These are phyloP conservation scores for Hypoxylon sp. DNA, from an alignment of 2,329 filamentous ascomycete genomes.

Conservation along the genomic window DNA sequence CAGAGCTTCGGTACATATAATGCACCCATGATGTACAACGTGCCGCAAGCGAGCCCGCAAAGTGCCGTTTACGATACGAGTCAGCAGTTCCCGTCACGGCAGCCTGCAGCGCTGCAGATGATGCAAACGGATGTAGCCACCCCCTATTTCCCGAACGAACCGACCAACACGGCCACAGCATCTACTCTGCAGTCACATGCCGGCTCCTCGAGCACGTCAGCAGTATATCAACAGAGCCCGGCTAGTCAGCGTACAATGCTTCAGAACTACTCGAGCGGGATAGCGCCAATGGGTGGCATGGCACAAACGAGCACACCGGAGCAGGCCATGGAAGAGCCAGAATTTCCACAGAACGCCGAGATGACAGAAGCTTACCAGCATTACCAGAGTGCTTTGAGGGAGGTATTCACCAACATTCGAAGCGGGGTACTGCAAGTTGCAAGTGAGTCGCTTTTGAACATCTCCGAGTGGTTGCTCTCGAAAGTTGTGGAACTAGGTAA, in stretches of 20 bases:
- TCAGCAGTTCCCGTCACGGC: slow-evolving; percentile 81
- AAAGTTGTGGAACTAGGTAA: slow-evolving; percentile 70
- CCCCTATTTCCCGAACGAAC: slow-evolving; percentile 82
- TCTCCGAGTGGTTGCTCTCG: slow-evolving; percentile 70
- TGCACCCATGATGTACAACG: slow-evolving; percentile 84
- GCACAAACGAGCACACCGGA: slow-evolving; percentile 61
- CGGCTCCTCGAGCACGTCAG: slow-evolving; percentile 64
- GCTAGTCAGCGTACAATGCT: slow-evolving; percentile 69
- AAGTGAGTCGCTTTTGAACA: slow-evolving; percentile 65
- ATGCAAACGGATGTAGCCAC: slow-evolving; percentile 75
- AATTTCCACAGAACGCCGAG: slow-evolving; percentile 67
- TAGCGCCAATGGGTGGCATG: slow-evolving; percentile 65
- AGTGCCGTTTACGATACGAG: slow-evolving; percentile 81
- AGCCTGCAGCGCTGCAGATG: slow-evolving; percentile 83
- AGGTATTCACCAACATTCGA: slow-evolving; percentile 80
- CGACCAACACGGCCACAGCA: slow-evolving; percentile 72
- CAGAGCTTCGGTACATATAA: slow-evolving; percentile 72
- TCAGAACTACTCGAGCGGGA: slow-evolving; percentile 64
- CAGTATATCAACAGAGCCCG: slow-evolving; percentile 77
- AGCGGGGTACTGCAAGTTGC: slow-evolving; percentile 65
- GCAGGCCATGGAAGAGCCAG: slow-evolving; percentile 70
- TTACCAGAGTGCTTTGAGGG: slow-evolving; percentile 73
- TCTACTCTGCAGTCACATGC: slow-evolving; percentile 66
- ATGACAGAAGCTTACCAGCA: slow-evolving; percentile 78
- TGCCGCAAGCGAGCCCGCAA: slow-evolving; percentile 73